Evolutionary conservation across 495 filamentous ascomycete species (phyloP).

Genomic region (Penicillium robsamsonii): DNA sequence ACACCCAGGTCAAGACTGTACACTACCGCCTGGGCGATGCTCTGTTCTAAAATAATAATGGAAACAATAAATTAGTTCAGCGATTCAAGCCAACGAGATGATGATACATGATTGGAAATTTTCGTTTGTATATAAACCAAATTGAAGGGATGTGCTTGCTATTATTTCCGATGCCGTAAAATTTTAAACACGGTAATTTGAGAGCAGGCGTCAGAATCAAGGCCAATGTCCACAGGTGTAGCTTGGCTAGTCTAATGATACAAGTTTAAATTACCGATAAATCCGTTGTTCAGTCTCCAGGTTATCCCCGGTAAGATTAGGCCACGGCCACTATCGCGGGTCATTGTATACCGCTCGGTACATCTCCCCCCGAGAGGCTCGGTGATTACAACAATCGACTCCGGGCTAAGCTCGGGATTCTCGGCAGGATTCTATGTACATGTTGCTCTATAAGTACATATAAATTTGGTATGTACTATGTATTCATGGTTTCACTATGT

Average conservation of each 20-base stretch:
- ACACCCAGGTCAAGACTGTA: slow-evolving; percentile 78
- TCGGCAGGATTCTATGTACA: background rate
- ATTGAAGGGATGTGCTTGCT: slow-evolving; percentile 4
- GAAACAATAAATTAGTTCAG: background rate
- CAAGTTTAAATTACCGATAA: too few species aligned
- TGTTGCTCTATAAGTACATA: background rate
- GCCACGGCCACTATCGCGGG: slow-evolving; percentile 3
- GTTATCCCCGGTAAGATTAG: background rate
- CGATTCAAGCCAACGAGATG: slow-evolving; percentile 2
- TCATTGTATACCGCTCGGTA: slow-evolving; percentile 16
- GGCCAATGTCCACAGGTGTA: too few species aligned
- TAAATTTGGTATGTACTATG: background rate
- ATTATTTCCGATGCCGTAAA: background rate
- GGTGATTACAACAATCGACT: background rate
- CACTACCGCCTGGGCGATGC: slow-evolving; percentile 62
- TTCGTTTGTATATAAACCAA: slow-evolving; percentile 18
- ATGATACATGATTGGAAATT: slow-evolving; percentile 15
- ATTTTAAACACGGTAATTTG: too few species aligned
- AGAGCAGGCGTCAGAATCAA: too few species aligned
- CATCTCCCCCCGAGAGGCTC: slow-evolving; percentile 11
- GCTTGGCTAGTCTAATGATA: too few species aligned
- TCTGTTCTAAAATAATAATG: slow-evolving; percentile 46
- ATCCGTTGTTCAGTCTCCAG: background rate
- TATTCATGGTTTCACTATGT: background rate
- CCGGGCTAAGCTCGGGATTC: background rate